phyloP scores from a whole-genome alignment of 306 rosid genomes.

The Luffa acutangula region DNA sequence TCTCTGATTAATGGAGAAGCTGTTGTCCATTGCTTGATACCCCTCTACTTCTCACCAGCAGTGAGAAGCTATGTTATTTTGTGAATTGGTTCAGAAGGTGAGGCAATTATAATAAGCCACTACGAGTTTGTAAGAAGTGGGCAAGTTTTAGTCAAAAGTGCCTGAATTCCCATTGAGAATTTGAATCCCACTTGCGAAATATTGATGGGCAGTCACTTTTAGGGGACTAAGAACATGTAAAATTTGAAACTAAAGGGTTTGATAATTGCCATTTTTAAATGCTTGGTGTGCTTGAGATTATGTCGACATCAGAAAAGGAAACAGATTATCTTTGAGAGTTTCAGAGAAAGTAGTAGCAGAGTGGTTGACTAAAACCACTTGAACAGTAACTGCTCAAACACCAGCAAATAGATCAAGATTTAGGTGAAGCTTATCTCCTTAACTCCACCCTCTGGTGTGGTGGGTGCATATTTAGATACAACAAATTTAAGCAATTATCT shows the following conservation, averaged over 20 bases:
- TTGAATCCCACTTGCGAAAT: neutral
- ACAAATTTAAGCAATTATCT: neutral
- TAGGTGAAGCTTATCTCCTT: neutral
- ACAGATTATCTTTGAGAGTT: neutral
- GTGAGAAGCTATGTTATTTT: neutral
- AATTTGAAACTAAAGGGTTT: neutral
- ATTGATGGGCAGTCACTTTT: neutral
- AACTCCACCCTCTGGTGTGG: neutral
- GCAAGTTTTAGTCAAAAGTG: neutral
- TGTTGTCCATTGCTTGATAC: conserved; percentile 19
- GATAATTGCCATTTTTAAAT: neutral
- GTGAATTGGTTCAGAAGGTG: neutral
- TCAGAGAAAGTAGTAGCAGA: neutral
- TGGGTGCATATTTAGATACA: conserved; percentile 1
- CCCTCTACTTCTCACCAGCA: neutral
- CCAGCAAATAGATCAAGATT: neutral
- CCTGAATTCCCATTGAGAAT: neutral
- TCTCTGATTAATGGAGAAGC: conserved; percentile 11
- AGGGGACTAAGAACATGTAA: neutral
- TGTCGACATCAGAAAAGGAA: neutral
- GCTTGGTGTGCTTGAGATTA: neutral
- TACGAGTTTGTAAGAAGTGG: neutral
- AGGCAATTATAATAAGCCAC: neutral
- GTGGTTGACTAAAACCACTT: conserved; percentile 13
- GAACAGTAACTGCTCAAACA: neutral